Percentiles rank a stretch among this genome's conserved stretches.
These are phyloP conservation scores for Saksenaea vasiformis DNA, from an alignment of 371 early-diverging fungal species.

Conservation along the genomic window DNA sequence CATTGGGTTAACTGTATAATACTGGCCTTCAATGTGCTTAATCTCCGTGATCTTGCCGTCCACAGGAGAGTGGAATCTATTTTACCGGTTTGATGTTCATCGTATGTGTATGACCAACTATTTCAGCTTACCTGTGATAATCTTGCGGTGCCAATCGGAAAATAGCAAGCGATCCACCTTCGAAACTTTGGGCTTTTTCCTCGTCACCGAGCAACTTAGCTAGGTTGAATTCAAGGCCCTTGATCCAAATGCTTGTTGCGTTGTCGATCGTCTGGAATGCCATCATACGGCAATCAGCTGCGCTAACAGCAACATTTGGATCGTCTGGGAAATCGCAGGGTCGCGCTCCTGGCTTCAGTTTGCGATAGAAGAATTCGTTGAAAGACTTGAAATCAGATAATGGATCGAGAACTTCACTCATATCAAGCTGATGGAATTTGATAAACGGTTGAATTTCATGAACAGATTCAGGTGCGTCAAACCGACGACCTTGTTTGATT, in stretches of 20 bases:
- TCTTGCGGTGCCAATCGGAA: conserved; percentile 82
- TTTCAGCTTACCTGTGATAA: conserved; percentile 55
- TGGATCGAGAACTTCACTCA: conserved; percentile 67
- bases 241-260: conserved; percentile 85
- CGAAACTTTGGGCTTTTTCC: conserved; percentile 54
- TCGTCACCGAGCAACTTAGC: conserved; percentile 56
- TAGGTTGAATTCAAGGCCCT: conserved; percentile 77
- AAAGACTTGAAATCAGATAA: conserved; percentile 73
- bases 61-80: conserved; percentile 78
- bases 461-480: conserved; percentile 67
- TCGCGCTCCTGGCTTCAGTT: conserved; percentile 77
- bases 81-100: no score
- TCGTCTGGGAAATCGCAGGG: conserved; percentile 63
- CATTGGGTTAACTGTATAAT: conserved; percentile 90
- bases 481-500: conserved; percentile 79
- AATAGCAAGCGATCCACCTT: conserved; percentile 64
- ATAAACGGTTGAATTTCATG: conserved; percentile 78
- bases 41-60: conserved; percentile 67
- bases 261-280: conserved; percentile 68
- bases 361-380: conserved; percentile 90
- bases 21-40: conserved; percentile 68
- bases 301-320: conserved; percentile 70
- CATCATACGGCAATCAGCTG: conserved; percentile 83
- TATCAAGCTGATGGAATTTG: conserved; percentile 71
- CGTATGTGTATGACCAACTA: no score